A percentile compares a stretch with the other conserved stretches of the same genome.
Evolutionary conservation across 495 filamentous ascomycete species (phyloP).

Genomic region (Parmelia sp.): DNA sequence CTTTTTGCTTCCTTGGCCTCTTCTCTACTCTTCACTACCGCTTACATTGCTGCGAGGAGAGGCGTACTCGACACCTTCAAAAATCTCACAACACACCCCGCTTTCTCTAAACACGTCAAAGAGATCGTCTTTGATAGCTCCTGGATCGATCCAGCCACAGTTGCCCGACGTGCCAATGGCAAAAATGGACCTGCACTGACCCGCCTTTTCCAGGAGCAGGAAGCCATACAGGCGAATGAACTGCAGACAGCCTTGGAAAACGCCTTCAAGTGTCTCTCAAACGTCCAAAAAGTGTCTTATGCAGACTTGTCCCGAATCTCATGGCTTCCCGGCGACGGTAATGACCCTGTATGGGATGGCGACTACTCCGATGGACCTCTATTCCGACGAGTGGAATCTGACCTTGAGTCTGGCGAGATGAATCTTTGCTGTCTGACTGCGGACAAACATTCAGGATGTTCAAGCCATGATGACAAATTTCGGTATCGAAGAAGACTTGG

Average conservation of each 20-base stretch:
- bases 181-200: not conserved
- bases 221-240: not conserved
- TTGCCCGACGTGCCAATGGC: not conserved
- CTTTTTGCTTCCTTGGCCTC: not conserved
- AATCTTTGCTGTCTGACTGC: too few species aligned
- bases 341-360: too few species aligned
- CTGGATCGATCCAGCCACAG: not conserved
- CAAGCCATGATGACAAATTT: too few species aligned
- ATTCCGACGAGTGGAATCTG: too few species aligned
- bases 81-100: not conserved
- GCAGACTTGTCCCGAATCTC: conserved; percentile 1
- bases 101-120: not conserved
- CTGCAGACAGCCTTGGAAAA: not conserved
- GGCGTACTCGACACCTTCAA: not conserved
- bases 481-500: too few species aligned
- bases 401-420: too few species aligned
- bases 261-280: not conserved
- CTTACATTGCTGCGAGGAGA: conserved; percentile 2
- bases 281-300: not conserved
- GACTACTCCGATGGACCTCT: too few species aligned
- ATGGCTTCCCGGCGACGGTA: not conserved
- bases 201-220: not conserved
- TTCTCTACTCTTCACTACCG: not conserved
- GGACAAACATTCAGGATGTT: too few species aligned
- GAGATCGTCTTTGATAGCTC: conserved; percentile 7